A percentile compares a stretch with the other conserved stretches of the same genome.
These are phyloP conservation scores for Gossypium raimondii DNA, from an alignment of 345 rosid genomes.

Conservation along the genomic window DNA sequence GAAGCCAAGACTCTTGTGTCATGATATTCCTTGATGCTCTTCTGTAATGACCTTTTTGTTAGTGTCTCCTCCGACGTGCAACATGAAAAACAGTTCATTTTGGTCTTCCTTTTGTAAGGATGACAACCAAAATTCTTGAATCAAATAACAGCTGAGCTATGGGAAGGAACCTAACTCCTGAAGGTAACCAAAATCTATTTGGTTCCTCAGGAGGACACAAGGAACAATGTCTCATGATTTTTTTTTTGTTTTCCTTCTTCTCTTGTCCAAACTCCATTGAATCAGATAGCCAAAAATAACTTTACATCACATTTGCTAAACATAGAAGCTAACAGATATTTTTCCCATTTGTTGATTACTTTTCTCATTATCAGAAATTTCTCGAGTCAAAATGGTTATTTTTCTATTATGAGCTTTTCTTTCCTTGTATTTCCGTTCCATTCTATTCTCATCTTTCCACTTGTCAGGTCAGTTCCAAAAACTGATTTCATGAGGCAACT, in stretches of 20 bases:
- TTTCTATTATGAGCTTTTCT: not conserved
- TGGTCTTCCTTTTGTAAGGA: conserved; percentile 3
- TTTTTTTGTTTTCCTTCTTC: not conserved
- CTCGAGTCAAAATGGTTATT: not conserved
- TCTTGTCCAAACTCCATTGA: conserved; percentile 13
- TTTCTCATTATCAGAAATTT: conserved; percentile 8
- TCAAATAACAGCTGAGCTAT: not conserved
- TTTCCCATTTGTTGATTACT: not conserved
- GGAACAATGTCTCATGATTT: conserved; percentile 8
- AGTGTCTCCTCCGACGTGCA: conserved; percentile 45
- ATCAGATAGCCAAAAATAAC: conserved; percentile 16
- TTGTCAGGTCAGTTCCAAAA: not conserved
- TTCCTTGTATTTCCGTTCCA: not conserved
- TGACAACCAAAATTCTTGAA: not conserved
- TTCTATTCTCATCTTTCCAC: not conserved
- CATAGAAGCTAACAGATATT: not conserved
- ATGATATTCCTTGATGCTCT: conserved; percentile 52
- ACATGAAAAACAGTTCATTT: conserved; percentile 58
- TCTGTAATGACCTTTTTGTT: conserved; percentile 49
- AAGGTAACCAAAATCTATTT: conserved; percentile 39
- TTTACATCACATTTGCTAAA: conserved; percentile 16
- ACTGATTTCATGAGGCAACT: not conserved
- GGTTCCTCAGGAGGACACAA: conserved; percentile 34
- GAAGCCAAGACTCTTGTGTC: conserved; percentile 53
- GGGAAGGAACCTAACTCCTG: conserved; percentile 14